Evolutionary conservation across 805 yeast species (phyloP).

Genomic region (Isabelozyma pseudorhagii): DNA sequence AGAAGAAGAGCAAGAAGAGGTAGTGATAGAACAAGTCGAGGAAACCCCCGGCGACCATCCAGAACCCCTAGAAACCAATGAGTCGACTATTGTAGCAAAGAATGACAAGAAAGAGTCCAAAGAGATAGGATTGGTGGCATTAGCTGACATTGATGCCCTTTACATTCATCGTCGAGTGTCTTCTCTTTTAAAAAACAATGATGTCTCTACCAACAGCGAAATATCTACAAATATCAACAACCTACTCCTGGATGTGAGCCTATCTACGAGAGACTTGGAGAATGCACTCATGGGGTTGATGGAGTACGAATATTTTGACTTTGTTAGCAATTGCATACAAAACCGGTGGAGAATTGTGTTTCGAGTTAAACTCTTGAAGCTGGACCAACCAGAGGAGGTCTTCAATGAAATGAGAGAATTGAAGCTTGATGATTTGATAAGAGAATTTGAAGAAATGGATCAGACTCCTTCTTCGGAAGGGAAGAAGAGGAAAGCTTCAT

Average conservation of each 20-base stretch:
- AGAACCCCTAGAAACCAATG: conserved; percentile 7
- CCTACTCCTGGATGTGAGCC: conserved; percentile 34
- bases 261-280: conserved; percentile 46
- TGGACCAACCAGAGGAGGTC: conserved; percentile 29
- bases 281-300: conserved; percentile 50
- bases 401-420: conserved; percentile 42
- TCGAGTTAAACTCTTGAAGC: conserved; percentile 35
- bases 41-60: conserved; percentile 13
- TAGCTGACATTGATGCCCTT: conserved; percentile 25
- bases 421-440: conserved; percentile 39
- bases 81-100: background rate
- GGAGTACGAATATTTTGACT: conserved; percentile 47
- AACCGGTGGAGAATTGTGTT: conserved; percentile 54
- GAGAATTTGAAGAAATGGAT: conserved; percentile 32
- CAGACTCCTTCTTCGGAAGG: background rate
- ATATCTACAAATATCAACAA: conserved; percentile 37
- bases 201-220: conserved; percentile 31
- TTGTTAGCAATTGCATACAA: conserved; percentile 47
- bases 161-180: conserved; percentile 56
- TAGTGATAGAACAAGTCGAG: conserved; percentile 19
- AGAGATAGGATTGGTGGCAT: conserved; percentile 1
- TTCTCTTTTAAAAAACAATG: conserved; percentile 32
- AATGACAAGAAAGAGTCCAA: conserved; percentile 8
- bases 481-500: conserved; percentile 19
- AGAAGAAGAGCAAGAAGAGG: conserved; percentile 19